A percentile compares a stretch with the other conserved stretches of the same genome.
These are phyloP conservation scores for Vigna trinervia DNA, from an alignment of 306 rosid species.

Conservation along the genomic window DNA sequence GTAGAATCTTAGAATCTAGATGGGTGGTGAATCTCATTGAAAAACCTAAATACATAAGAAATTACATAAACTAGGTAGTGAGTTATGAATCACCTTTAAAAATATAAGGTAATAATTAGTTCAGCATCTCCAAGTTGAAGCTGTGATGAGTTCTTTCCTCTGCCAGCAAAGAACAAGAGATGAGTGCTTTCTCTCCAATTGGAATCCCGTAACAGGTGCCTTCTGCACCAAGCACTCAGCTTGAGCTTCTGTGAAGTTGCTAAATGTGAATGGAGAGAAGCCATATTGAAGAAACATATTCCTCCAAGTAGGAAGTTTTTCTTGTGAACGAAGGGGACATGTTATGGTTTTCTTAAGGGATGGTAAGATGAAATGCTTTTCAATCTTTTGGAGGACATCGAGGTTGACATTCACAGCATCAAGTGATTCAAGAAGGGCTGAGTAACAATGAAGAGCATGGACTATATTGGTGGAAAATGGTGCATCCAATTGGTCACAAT, in stretches of 20 bases:
- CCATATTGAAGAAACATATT: conserved; percentile 67
- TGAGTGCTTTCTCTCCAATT: conserved; percentile 78
- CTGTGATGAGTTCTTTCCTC: conserved; percentile 78
- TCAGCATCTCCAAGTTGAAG: conserved; percentile 90
- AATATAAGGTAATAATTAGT: conserved; percentile 35
- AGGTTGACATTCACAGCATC: conserved; percentile 80
- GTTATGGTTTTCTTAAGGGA: conserved; percentile 68
- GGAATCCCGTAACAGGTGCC: conserved; percentile 86
- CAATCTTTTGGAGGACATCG: conserved; percentile 78
- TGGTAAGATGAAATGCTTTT: conserved; percentile 80
- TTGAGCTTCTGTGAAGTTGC: conserved; percentile 87
- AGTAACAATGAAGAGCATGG: conserved; percentile 67
- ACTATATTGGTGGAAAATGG: conserved; percentile 63
- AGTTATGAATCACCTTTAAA: conserved; percentile 64
- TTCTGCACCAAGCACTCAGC: conserved; percentile 89
- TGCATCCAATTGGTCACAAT: conserved; percentile 62
- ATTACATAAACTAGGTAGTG: conserved; percentile 59
- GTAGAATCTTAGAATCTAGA: conserved; percentile 56
- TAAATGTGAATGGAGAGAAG: conserved; percentile 80
- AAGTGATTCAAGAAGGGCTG: conserved; percentile 77
- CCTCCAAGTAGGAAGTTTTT: conserved; percentile 67
- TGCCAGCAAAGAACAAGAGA: conserved; percentile 91
- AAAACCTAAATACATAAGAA: conserved; percentile 76
- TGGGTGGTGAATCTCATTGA: conserved; percentile 58
- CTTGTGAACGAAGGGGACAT: conserved; percentile 52